These are phyloP conservation scores for Coelastrella sp. DNA, from an alignment of 139 green algal genomes.

Conservation along the genomic window DNA sequence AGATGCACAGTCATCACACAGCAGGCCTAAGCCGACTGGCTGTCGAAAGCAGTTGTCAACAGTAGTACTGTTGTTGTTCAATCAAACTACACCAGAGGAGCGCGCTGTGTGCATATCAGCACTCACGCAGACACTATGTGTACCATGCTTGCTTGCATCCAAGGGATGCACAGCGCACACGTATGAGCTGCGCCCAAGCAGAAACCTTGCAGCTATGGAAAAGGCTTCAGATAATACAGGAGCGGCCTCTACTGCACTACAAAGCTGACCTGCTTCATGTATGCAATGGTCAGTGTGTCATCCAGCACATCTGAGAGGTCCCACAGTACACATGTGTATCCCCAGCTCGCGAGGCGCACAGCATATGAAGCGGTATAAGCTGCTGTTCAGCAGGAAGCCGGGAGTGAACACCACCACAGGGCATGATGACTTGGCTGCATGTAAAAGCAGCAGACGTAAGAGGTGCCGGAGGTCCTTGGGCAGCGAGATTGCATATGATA, in stretches of 20 bases:
- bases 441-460: background rate
- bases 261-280: constrained; percentile 23
- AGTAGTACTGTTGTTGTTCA: too few species aligned
- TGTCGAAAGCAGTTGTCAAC: too few species aligned
- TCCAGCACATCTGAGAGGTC: constrained; percentile 29
- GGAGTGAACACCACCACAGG: constrained; percentile 51
- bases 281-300: constrained; percentile 27
- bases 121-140: too few species aligned
- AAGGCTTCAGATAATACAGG: too few species aligned
- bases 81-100: too few species aligned
- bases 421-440: background rate
- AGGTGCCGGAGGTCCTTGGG: background rate
- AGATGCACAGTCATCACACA: too few species aligned
- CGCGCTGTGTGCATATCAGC: too few species aligned
- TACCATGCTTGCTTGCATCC: too few species aligned
- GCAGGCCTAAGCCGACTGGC: too few species aligned
- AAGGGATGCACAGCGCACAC: too few species aligned
- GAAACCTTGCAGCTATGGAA: too few species aligned
- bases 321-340: constrained; percentile 44
- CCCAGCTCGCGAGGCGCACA: constrained; percentile 42
- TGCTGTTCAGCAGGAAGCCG: constrained; percentile 58
- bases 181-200: too few species aligned
- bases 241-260: background rate
- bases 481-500: background rate
- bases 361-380: constrained; percentile 59